Base-by-base conservation (phyloP, 768 basidiomycete species). In the Russula virescens region DNA sequence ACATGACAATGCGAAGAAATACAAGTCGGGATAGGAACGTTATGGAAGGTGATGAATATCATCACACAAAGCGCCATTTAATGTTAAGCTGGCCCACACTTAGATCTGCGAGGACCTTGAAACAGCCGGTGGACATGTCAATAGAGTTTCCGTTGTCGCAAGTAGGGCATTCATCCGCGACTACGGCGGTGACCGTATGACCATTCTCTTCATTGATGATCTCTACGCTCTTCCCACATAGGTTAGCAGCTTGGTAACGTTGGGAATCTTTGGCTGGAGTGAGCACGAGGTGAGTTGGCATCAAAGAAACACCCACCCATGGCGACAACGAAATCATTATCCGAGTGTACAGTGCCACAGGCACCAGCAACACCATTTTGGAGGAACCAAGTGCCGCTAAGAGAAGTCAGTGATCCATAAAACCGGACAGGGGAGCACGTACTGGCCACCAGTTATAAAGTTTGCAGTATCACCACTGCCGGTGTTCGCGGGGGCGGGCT, bases 131-230 rank as follows among this genome's bases (percentile, higher is more conserved):
- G n/a, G 89, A 90, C 47, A 91, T 77, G 69, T 91, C 89, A 70
- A 97, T 84, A 18, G 86, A 89, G 73, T 87, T 80, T 31, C 40
- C 38, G 68, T 81, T 83, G 0, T 1, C 0, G 51, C 67, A 68
- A 21, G 85, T 85, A n/a, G 90, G 90, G 78, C 91, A 95, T 42
- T 80, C 85, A 68, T 94, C 92, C 14, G 82, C 89, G 66, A 97
- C 78, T 26, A 77, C 80, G 49, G 85, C 91, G 4, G 73, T 77
- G 61, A 89, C 80, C n/a, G 73, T 71, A 73, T 84, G 82, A 53
- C 80, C 77, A 74, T 83, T 84, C 26, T 75, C 67, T 52, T 76
- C 75, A 77, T 90, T 89, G 61, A 76, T 84, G 70, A 97, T 82
- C 66, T 71, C 66, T 68, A 96, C 81, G 52, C 75, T 69, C 69